Base-by-base conservation (phyloP, 768 basidiomycete species). In the Arthromyces matolae region DNA sequence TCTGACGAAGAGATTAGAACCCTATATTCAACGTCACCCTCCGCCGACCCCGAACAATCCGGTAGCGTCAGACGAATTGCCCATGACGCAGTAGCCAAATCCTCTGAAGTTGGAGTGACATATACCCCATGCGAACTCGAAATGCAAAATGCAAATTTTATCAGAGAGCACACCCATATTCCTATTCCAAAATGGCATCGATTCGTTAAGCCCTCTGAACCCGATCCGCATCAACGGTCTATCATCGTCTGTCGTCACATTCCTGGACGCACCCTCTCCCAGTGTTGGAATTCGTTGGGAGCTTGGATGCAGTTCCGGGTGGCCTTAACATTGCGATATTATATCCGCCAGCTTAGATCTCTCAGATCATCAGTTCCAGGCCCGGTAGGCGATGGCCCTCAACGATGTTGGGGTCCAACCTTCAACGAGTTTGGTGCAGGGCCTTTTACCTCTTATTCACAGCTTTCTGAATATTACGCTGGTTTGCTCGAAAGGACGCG, bases 131-230 rank as follows among this genome's bases (percentile, higher is more conserved):
- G 32, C 32, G 14, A 18, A 10, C 18, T 14, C 9, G 60, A 3
- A 39, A 28, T 0, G 81, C 80, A 1, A 58, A 60, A 32, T 19
- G 36, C 14, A 37, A 37, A 37, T 20, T 37, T 37, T 12, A 12
- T 37, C 18, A 37, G 36, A 20, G 19, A 10, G 22, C 36, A 37
- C 16, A 37, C 36, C 36, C 16, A 37, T 20, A 37, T 37, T 16
- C 36, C 16, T 37, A 20, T 37, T 18, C 36, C 36, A n/a, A n/a
- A 20, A 16, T n/a, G 10, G 12, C n/a, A 37, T 19, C 36, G 36
- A 6, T 19, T 37, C 19, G 36, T 37, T 19, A 20, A 20, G 5
- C 14, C 36, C 36, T n/a, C 14, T 18, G 18, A 19, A 37, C 16
- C 10, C 22, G 36, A 37, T 9, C 18, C 14, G 36, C 36, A 37